Evolutionary conservation across 176 grass and related monocot genomes (phyloP).

Genomic region (Pharus latifolius): DNA sequence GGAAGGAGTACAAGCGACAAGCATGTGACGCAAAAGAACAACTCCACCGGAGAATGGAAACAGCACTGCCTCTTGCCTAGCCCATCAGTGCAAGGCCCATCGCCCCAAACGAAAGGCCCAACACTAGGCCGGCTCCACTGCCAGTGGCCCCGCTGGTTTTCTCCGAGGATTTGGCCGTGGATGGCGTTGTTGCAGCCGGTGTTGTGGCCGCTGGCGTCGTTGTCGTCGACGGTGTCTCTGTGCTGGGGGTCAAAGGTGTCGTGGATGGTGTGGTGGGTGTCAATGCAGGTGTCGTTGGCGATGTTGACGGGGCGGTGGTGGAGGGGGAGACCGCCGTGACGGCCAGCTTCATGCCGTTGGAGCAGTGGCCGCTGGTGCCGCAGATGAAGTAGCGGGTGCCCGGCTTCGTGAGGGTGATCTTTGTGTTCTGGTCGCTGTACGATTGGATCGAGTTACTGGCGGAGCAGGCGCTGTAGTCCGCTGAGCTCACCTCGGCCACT

Average conservation of each 20-base stretch:
- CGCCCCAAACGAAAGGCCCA: constrained; percentile 9
- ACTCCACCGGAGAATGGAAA: no score
- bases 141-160: constrained; percentile 8
- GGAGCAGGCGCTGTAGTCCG: constrained; percentile 77
- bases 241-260: constrained; percentile 8
- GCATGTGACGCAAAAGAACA: no score
- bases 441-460: constrained; percentile 57
- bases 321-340: constrained; percentile 29
- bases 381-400: constrained; percentile 96
- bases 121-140: neutral
- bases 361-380: constrained; percentile 56
- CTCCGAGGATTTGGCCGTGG: constrained; percentile 7
- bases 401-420: constrained; percentile 55
- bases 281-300: neutral
- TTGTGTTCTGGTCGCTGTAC: constrained; percentile 83
- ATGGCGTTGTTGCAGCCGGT: neutral
- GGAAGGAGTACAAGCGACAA: no score
- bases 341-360: constrained; percentile 77
- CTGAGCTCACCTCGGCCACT: constrained; percentile 54
- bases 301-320: neutral
- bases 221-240: neutral
- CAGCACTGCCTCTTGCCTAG: constrained; percentile 61
- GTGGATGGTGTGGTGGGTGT: constrained; percentile 11
- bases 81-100: constrained; percentile 39
- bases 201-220: constrained; percentile 8